A percentile compares a stretch with the other conserved stretches of the same genome.
These are phyloP conservation scores for Fusarium pseudograminearum DNA, from an alignment of 2,329 filamentous ascomycete species.

Conservation along the genomic window DNA sequence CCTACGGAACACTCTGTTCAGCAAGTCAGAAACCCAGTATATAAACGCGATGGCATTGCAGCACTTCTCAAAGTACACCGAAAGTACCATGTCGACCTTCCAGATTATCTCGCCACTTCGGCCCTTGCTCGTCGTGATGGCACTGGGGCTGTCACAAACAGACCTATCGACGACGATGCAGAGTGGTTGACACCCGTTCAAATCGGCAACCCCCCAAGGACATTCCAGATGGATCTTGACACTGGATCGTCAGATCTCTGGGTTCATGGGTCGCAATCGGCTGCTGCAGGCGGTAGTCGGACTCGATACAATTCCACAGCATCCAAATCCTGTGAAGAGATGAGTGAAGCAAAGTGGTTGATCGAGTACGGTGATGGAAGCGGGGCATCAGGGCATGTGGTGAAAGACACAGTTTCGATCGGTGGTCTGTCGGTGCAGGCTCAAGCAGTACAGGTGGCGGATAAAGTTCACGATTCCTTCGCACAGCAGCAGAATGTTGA, in stretches of 20 bases:
- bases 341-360: conserved; percentile 55
- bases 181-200: conserved; percentile 57
- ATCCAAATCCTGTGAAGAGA: conserved; percentile 54
- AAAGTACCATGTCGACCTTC: conserved; percentile 54
- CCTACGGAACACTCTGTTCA: conserved; percentile 43
- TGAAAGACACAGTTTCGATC: conserved; percentile 57
- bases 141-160: conserved; percentile 49
- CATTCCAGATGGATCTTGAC: conserved; percentile 59
- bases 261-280: conserved; percentile 61
- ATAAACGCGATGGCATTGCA: conserved; percentile 51
- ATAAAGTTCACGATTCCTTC: conserved; percentile 56
- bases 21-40: conserved; percentile 54
- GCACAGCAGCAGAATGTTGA: conserved; percentile 55
- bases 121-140: conserved; percentile 46
- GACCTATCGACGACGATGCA: conserved; percentile 49
- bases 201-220: conserved; percentile 58
- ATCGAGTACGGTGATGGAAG: conserved; percentile 62
- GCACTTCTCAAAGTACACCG: conserved; percentile 52
- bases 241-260: conserved; percentile 62
- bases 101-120: conserved; percentile 28
- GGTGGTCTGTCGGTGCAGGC: conserved; percentile 56
- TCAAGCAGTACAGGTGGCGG: conserved; percentile 60
- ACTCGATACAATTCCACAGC: conserved; percentile 53
- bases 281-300: conserved; percentile 54
- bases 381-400: conserved; percentile 58